These are phyloP conservation scores for Phytophthora citricola DNA, from an alignment of 352 stramenopile genomes.

Conservation along the genomic window DNA sequence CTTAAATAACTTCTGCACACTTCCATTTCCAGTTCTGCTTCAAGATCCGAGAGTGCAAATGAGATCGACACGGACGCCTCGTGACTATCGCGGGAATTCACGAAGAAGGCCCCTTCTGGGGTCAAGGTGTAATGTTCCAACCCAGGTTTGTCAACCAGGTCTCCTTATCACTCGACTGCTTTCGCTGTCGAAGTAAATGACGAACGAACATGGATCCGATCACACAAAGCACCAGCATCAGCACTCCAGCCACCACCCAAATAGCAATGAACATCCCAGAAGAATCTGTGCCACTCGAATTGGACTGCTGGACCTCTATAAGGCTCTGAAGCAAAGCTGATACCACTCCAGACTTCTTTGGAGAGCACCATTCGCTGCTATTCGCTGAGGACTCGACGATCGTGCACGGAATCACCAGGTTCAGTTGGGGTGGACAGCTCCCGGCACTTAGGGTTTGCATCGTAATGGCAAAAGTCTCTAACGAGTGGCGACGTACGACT, in stretches of 20 bases:
- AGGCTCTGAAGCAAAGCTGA: conserved; percentile 30
- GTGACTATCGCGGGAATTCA: conserved; percentile 18
- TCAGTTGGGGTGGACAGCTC: conserved; percentile 34
- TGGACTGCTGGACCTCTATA: conserved; percentile 6
- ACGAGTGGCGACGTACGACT: conserved; percentile 37
- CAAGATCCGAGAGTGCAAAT: conserved; percentile 25
- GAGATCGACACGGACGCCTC: conserved; percentile 21
- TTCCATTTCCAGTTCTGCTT: conserved; percentile 27
- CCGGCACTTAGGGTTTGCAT: conserved; percentile 19
- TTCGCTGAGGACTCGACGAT: conserved; percentile 22
- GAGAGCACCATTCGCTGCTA: conserved; percentile 47
- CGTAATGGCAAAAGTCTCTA: conserved; percentile 50
- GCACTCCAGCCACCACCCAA: conserved; percentile 21
- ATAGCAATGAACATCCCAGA: conserved; percentile 33
- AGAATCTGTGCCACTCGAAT: conserved; percentile 7
- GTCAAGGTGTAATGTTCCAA: conserved; percentile 25
- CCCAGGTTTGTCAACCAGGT: conserved; percentile 24
- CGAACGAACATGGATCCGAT: conserved; percentile 25
- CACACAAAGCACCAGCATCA: conserved; percentile 27
- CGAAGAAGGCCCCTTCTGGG: conserved; percentile 22
- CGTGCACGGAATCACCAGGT: conserved; percentile 51
- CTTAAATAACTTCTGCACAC: conserved; percentile 17
- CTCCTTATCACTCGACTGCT: conserved; percentile 2
- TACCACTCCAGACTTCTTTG: conserved; percentile 36
- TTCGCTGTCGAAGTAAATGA: conserved; percentile 15